Evolutionary conservation across 1,139 yeast genomes (phyloP), one percentile per base, ranked within the genome.

Genomic region (Blastobotrys petasosporus): DNA sequence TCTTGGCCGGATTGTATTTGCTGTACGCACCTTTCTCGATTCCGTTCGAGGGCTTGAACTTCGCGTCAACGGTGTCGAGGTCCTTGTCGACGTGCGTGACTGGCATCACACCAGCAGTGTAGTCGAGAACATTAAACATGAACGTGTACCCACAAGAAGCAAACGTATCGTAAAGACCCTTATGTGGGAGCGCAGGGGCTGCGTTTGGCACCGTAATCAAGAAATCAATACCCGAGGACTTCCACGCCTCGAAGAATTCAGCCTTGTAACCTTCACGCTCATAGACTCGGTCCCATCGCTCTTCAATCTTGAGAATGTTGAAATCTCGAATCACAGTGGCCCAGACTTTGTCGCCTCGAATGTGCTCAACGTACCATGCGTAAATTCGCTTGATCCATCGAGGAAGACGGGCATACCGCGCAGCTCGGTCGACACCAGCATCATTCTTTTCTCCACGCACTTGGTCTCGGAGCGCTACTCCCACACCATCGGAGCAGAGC

Each of bases 81-180:
- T 55, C 59, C 47, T 69, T 67, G 57, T 79, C 79, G 30, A 77
- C 82, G 46, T 71, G 61, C 8, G 81, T 71, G 1, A 80, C 82
- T 1, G 87, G 87, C 45, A 80, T 61, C 3, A 76, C 72, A 23
- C 82, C 80, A 4, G 77, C 77, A 16, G 80, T 54, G 57, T 75
- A 78, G 59, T 82, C 85, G 37, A 79, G 59, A 25, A 77, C 65
- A 60, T 82, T 81, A 65, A 77, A 77, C 51, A 79, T 70, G 31
- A 77, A 73, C 7, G 86, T 80, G 63, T 79, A 80, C n/a, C 69
- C 66, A 45, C 69, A 67, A 7, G 71, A 63, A 29, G 68, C 61
- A 48, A 66, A 60, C 23, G 66, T 55, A 38, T 68, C 64, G 51
- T 54, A 60, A 32, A 66, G 61, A 39, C 70, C 68, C 45, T 61